These are phyloP conservation scores for Phytopythium boreale DNA, from an alignment of 352 stramenopile species.

Conservation along the genomic window DNA sequence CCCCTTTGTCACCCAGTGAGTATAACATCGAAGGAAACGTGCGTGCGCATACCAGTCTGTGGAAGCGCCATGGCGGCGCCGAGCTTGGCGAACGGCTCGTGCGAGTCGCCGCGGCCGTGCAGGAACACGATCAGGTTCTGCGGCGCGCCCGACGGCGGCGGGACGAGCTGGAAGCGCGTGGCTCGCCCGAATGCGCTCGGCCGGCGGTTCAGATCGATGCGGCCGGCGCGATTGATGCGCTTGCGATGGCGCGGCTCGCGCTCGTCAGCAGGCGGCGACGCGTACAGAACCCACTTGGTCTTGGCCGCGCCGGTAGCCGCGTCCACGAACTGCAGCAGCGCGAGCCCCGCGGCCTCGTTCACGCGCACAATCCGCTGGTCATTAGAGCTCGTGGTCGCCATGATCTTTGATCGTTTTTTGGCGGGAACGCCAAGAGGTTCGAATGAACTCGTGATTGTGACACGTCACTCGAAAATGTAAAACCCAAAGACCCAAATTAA, in stretches of 20 bases:
- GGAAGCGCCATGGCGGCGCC: constrained; percentile 53
- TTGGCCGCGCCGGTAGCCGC: constrained; percentile 1
- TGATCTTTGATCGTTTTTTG: background rate
- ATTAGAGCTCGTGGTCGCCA: background rate
- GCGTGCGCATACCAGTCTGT: constrained; percentile 65
- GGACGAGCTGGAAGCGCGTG: constrained; percentile 26
- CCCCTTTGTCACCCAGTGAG: background rate
- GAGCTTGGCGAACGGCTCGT: constrained; percentile 47
- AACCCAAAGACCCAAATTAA: too few species aligned
- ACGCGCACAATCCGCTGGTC: constrained; percentile 14
- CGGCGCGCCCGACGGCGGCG: constrained; percentile 14
- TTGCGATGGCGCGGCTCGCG: background rate
- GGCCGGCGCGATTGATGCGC: constrained; percentile 6
- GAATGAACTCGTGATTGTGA: background rate
- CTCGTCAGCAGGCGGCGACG: constrained; percentile 1
- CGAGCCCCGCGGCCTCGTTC: constrained; percentile 20
- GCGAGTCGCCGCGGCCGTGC: constrained; percentile 56
- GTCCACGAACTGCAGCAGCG: constrained; percentile 17
- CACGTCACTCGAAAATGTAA: background rate
- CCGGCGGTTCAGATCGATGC: constrained; percentile 19
- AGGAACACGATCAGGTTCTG: constrained; percentile 66
- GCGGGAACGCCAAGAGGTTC: background rate
- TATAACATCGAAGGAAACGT: too few species aligned
- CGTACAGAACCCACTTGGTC: constrained; percentile 20
- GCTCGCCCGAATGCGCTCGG: constrained; percentile 14